Conservation (phyloP, 2,329 filamentous ascomycete genomes). For the Drechslerella coelobrocha region DNA sequence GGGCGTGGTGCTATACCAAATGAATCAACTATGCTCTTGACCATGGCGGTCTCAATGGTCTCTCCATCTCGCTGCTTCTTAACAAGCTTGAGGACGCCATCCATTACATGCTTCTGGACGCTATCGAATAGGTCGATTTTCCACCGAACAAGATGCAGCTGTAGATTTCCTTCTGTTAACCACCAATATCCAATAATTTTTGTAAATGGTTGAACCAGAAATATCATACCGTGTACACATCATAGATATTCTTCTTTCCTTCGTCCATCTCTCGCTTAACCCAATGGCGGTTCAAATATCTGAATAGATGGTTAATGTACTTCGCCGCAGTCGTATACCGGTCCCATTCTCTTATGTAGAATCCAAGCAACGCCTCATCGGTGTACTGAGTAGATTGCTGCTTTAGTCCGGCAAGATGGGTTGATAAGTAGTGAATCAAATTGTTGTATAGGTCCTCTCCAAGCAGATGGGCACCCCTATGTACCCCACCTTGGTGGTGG, state of each 20-base stretch:
- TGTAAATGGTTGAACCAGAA: not conserved
- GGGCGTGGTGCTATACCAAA: slow-evolving; percentile 62
- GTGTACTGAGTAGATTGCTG: slow-evolving; percentile 76
- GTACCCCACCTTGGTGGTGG: slow-evolving; percentile 64
- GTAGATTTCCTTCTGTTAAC: slow-evolving; percentile 15
- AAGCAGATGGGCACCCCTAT: slow-evolving; percentile 86
- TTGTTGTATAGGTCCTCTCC: slow-evolving; percentile 96
- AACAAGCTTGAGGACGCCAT: slow-evolving; percentile 88
- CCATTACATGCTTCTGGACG: slow-evolving; percentile 89
- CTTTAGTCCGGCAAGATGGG: slow-evolving; percentile 70
- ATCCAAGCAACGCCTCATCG: slow-evolving; percentile 86
- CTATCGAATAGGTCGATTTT: slow-evolving; percentile 85
- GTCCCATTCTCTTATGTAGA: slow-evolving; percentile 97
- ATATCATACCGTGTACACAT: slow-evolving; percentile 80
- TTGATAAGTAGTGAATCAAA: slow-evolving; percentile 81
- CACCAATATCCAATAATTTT: not conserved
- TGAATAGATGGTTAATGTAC: slow-evolving; percentile 96
- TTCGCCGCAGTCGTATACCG: slow-evolving; percentile 94
- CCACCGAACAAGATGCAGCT: slow-evolving; percentile 91
- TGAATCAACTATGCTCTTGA: slow-evolving; percentile 95
- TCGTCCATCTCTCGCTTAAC: slow-evolving; percentile 99
- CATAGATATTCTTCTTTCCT: slow-evolving; percentile 96
- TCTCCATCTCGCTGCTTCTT: slow-evolving; percentile 97
- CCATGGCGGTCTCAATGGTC: slow-evolving; percentile 95
- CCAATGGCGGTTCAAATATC: slow-evolving; percentile 97